A percentile compares a stretch with the other conserved stretches of the same genome.
These are phyloP conservation scores for Ganoderma meredithae DNA, from an alignment of 1,284 basidiomycete genomes.

Conservation along the genomic window DNA sequence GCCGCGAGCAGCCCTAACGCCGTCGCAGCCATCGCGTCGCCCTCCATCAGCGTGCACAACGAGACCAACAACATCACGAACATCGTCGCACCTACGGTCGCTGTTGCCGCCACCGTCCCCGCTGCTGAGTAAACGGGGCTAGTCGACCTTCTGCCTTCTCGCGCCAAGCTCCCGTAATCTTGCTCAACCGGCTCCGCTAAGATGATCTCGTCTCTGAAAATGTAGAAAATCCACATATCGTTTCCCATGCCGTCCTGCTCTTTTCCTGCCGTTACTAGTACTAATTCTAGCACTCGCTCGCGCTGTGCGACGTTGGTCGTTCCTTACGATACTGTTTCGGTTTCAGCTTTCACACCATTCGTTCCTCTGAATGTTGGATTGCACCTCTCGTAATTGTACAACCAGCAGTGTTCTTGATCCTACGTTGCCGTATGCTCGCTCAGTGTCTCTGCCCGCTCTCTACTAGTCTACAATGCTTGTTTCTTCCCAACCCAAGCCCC, in stretches of 20 bases:
- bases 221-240: not conserved
- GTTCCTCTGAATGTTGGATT: not conserved
- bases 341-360: not conserved
- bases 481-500: too few species aligned
- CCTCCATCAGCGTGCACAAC: too few species aligned
- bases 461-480: too few species aligned
- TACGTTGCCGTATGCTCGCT: too few species aligned
- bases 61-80: not conserved
- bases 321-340: not conserved
- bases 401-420: too few species aligned
- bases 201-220: not conserved
- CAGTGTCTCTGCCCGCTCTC: too few species aligned
- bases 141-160: not conserved
- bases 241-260: not conserved
- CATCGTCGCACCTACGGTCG: not conserved
- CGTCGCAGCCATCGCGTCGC: too few species aligned
- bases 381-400: not conserved
- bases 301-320: not conserved
- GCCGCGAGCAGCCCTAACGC: too few species aligned
- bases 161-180: not conserved
- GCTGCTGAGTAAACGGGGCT: not conserved
- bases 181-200: not conserved
- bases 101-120: too few species aligned
- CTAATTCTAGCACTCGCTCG: not conserved
- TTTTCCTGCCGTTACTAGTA: not conserved